Conservation (phyloP, 495 filamentous ascomycete genomes). For the Cladorrhinum samala region DNA sequence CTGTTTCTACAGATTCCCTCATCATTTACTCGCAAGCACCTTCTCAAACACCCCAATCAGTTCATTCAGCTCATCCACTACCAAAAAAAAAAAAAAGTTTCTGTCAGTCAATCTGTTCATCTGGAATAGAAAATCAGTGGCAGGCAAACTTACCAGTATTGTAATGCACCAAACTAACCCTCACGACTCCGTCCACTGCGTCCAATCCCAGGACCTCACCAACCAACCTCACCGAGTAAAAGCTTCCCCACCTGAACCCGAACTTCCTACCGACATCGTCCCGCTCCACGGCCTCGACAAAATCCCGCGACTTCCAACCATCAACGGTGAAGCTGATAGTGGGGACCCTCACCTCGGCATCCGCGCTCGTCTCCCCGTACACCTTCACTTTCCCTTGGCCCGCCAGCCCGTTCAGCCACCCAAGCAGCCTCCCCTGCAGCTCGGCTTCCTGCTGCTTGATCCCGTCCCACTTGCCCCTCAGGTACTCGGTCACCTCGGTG, state of each 20-base stretch:
- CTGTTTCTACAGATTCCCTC: too few relatives aligned
- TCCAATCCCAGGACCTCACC: slow-evolving; percentile 53
- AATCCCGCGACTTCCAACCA: slow-evolving; percentile 47
- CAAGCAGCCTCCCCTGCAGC: slow-evolving; percentile 53
- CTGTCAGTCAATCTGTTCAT: not conserved
- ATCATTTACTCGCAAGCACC: slow-evolving; percentile 15
- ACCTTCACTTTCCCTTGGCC: slow-evolving; percentile 46
- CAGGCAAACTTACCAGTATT: slow-evolving; percentile 57
- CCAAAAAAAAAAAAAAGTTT: slow-evolving; percentile 1
- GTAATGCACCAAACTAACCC: slow-evolving; percentile 69
- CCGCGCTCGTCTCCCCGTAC: slow-evolving; percentile 47
- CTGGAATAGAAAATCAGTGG: too few relatives aligned
- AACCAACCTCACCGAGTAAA: slow-evolving; percentile 59
- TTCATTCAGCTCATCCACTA: not conserved
- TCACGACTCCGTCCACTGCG: slow-evolving; percentile 53
- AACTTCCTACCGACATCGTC: slow-evolving; percentile 34
- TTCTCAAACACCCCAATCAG: slow-evolving; percentile 14
- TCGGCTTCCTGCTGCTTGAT: slow-evolving; percentile 53
- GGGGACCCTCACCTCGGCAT: slow-evolving; percentile 47
- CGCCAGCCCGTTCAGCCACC: slow-evolving; percentile 39
- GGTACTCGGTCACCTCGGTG: slow-evolving; percentile 50
- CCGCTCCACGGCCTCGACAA: slow-evolving; percentile 59
- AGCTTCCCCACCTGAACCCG: slow-evolving; percentile 61
- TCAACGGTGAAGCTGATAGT: slow-evolving; percentile 61
- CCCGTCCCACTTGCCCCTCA: slow-evolving; percentile 46